Conservation (phyloP, 2,329 filamentous ascomycete genomes). For the Fusarium subtropicale region DNA sequence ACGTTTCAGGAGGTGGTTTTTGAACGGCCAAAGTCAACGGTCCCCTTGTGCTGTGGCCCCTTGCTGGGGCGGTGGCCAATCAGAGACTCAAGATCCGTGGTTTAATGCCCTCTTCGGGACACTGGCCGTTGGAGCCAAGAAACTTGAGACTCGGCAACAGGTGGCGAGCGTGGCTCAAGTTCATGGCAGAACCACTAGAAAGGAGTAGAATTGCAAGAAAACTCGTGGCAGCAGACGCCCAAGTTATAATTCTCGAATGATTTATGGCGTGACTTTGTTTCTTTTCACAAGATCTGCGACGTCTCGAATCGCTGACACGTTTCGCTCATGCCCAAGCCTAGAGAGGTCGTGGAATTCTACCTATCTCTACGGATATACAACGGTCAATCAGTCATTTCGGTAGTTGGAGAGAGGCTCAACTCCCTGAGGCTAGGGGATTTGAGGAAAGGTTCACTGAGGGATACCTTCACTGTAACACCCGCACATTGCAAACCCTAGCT, state of each 20-base stretch:
- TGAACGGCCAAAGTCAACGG: slow-evolving; percentile 37
- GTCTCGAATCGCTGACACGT: slow-evolving; percentile 4
- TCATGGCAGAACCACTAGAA: slow-evolving; percentile 38
- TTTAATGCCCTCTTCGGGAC: slow-evolving; percentile 46
- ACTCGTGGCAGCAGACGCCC: slow-evolving; percentile 28
- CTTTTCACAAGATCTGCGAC: slow-evolving; percentile 20
- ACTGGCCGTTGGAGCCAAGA: slow-evolving; percentile 35
- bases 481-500: slow-evolving; percentile 37
- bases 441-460: slow-evolving; percentile 39
- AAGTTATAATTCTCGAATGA: slow-evolving; percentile 25
- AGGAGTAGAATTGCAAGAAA: slow-evolving; percentile 22
- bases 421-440: slow-evolving; percentile 41
- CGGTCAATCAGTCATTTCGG: slow-evolving; percentile 8
- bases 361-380: slow-evolving; percentile 4
- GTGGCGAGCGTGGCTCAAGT: slow-evolving; percentile 30
- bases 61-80: slow-evolving; percentile 43
- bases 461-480: slow-evolving; percentile 28
- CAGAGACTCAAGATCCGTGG: slow-evolving; percentile 17
- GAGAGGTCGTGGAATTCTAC: background rate
- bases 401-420: slow-evolving; percentile 30
- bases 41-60: slow-evolving; percentile 31
- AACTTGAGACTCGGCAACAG: slow-evolving; percentile 33
- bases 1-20: slow-evolving; percentile 48
- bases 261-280: slow-evolving; percentile 41
- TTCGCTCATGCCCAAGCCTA: background rate